Percentiles rank a stretch among this genome's conserved stretches.
Evolutionary conservation across 2,329 filamentous ascomycete genomes (phyloP).

Genomic region (Didymellaceae sp.): DNA sequence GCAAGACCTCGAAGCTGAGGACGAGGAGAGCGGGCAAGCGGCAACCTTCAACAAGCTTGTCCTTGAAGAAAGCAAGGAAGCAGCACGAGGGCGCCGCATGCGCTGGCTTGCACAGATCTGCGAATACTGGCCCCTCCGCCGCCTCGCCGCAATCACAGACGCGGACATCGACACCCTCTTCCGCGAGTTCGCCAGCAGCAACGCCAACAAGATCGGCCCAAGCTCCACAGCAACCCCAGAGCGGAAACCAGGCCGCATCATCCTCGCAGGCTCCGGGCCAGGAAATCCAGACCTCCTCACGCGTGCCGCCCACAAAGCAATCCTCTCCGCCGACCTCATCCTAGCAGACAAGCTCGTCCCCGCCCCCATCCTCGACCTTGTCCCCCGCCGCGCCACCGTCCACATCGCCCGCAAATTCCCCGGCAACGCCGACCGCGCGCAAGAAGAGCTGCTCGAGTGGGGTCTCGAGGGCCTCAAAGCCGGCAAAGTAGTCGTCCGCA

Average conservation of each 20-base stretch:
- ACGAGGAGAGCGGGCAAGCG: slow-evolving; percentile 74
- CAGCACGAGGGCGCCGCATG: slow-evolving; percentile 79
- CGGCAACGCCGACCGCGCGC: slow-evolving; percentile 91
- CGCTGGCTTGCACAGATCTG: slow-evolving; percentile 95
- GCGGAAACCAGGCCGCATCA: slow-evolving; percentile 68
- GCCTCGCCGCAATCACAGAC: slow-evolving; percentile 80
- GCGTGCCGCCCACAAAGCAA: slow-evolving; percentile 77
- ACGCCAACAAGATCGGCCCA: slow-evolving; percentile 40
- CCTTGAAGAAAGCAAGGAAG: slow-evolving; percentile 73
- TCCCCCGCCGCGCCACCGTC: slow-evolving; percentile 86
- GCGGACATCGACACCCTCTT: slow-evolving; percentile 79
- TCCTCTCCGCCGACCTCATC: slow-evolving; percentile 76
- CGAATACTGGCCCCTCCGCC: slow-evolving; percentile 94
- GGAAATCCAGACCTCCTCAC: slow-evolving; percentile 93
- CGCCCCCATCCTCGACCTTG: slow-evolving; percentile 81
- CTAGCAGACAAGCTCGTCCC: slow-evolving; percentile 88
- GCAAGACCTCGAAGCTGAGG: slow-evolving; percentile 56
- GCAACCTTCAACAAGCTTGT: slow-evolving; percentile 86
- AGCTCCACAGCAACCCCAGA: slow-evolving; percentile 24
- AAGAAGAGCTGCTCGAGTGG: slow-evolving; percentile 83
- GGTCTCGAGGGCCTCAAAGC: slow-evolving; percentile 72
- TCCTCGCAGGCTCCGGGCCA: slow-evolving; percentile 89
- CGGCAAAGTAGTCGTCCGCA: slow-evolving; percentile 81
- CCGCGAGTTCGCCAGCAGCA: slow-evolving; percentile 67
- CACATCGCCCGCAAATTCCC: slow-evolving; percentile 97